Evolutionary conservation across 83 land plant genomes (phyloP), one percentile per base, ranked within the genome.

Genomic region (Picea abies): DNA sequence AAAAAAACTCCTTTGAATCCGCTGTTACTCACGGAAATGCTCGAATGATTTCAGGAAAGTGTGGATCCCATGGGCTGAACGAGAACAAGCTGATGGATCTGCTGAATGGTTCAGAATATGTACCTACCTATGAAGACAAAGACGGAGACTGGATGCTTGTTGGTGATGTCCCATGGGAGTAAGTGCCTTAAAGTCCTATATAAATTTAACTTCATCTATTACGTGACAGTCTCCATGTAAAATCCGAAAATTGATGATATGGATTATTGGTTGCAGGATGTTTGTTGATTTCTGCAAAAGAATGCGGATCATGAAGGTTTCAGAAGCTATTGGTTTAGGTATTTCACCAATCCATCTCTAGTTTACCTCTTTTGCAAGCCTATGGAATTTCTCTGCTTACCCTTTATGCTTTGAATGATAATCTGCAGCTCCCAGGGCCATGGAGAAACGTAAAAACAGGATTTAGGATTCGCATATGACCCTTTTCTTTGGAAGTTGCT

Each of bases 151-250:
- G 90, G 86, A 91, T 91, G 93, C 88, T 91, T 44, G 92, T 90
- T n/a, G 94, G 93, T 19, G 94, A 95, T 88, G 96, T 95, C 35
- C 98, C 98, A 26, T 95, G 98, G 98, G 84, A 87, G 98, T 95
- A 85, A 87, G 91, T 83, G 56, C 67, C 12, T 22, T 66, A 1
- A 2, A 22, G 23, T 22, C 22, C 76, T 61, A 60, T 41, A 3
- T 4, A 25, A 29, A 15, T 62, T 26, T 63, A 12, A 47, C n/a
- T 73, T 47, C 47, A 19, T 37, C 5, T 70, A 70, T 70, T 70
- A 35, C 52, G 20, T 44, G 22, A 41, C 10, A 47, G 76, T 14
- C 60, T 56, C 49, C 32, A n/a, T 26, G 47, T 11, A 35, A 32
- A 63, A 2, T 20, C 23, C 20, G 25, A 7, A 22, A 66, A 19